Evolutionary conservation across 163 green algal genomes (phyloP), one percentile per base, ranked within the genome.

Genomic region (Smithsoniella earleae): DNA sequence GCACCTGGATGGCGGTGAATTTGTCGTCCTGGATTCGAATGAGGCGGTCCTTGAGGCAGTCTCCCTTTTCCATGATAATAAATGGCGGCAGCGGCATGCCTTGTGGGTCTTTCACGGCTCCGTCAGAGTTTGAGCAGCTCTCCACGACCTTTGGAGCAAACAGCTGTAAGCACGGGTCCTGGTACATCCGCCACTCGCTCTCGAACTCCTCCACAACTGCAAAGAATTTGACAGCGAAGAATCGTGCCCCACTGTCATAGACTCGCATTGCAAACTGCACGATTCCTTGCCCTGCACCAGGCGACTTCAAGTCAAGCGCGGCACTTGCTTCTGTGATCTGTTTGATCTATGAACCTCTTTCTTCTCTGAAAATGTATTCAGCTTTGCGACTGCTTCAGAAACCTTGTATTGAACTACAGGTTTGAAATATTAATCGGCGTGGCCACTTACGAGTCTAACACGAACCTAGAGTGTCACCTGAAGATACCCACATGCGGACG

Each of bases 1-100:
- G 49, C 49, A 64, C 49, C 49, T 64, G 49, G 49, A 64, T 64
- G 49, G 49, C 33, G 49, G 49, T 64, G 1, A 64, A 64, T 10
- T 36, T 1, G 49, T 64, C 1, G 13, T 64, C 25, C 49, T 64
- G 31, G 49, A 25, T 36, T 25, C 49, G 49, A 27, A 10, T 10
- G 49, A 64, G 31, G 49, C 49, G 49, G 25, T 64, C 49, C 6
- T 25, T 64, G 6, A 64, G 49, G 6, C 25, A 36, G 25, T 64
- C 49, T 25, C 49, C 49, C 49, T 64, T 64, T 27, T 64, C 49
- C 49, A 64, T 64, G 25, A 64, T 27, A 0, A 64, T 25, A 25
- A 18, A 6, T 27, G 49, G 49, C 49, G 49, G 49, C 49, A 64
- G 31, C 49, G 8, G 25, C 25, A 6, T 27, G 49, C 49, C 49